phyloP scores from a whole-genome alignment of 2,329 filamentous ascomycete species.

The Pestalotiopsis fici region DNA sequence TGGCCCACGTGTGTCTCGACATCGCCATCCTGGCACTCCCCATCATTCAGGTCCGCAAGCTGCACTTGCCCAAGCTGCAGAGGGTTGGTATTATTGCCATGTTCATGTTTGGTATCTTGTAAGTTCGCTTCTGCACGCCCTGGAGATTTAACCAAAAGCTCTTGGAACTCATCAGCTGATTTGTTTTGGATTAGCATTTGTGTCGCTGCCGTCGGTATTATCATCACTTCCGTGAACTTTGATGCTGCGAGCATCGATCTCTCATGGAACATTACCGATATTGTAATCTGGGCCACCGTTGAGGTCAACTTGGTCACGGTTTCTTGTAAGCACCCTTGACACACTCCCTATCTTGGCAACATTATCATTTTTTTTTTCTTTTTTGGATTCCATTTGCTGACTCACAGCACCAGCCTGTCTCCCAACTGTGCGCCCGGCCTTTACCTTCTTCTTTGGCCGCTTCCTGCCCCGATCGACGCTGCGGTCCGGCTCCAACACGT shows the following conservation, averaged over 20 bases:
- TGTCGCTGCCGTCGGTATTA: slow-evolving; percentile 1
- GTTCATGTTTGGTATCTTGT: slow-evolving; percentile 13
- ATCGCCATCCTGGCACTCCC: slow-evolving; percentile 19
- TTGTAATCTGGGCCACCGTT: slow-evolving; percentile 6
- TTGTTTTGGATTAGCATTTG: not conserved
- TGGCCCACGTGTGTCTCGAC: slow-evolving; percentile 19
- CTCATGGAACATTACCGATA: slow-evolving; percentile 3
- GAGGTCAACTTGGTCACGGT: slow-evolving; percentile 5
- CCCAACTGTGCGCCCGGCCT: not conserved
- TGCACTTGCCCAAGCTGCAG: slow-evolving; percentile 10
- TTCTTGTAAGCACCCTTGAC: not conserved
- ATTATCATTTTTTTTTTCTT: no score
- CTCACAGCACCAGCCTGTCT: not conserved
- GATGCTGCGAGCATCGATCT: not conserved
- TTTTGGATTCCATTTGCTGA: no score
- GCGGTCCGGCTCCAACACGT: slow-evolving; percentile 1
- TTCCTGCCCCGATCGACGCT: slow-evolving; percentile 1
- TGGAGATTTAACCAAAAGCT: no score
- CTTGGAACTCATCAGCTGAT: not conserved
- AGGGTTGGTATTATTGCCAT: slow-evolving; percentile 4
- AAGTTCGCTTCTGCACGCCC: no score
- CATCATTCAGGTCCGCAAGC: slow-evolving; percentile 16
- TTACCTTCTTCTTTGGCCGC: not conserved
- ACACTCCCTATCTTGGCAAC: no score
- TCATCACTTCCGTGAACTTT: slow-evolving; percentile 4